Conservation (phyloP, 106 monocot species). For the Apostasia ramifera region DNA sequence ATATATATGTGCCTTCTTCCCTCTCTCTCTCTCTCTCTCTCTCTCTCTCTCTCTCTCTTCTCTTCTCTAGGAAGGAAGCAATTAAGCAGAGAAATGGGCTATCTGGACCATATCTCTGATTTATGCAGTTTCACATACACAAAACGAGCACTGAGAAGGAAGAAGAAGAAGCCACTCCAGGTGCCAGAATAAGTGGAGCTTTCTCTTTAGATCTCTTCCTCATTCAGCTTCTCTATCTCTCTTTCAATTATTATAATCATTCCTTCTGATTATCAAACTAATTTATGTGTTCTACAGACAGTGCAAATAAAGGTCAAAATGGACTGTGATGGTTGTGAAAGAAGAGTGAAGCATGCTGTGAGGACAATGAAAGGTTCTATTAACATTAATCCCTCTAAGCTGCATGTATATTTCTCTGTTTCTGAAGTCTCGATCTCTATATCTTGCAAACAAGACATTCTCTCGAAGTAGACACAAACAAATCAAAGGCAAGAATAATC, state of each 20-base stretch:
- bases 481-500: too few species aligned
- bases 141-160: constrained; percentile 16
- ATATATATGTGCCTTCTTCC: too few species aligned
- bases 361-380: constrained; percentile 41
- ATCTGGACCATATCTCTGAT: constrained; percentile 40
- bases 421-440: too few species aligned
- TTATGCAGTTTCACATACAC: constrained; percentile 46
- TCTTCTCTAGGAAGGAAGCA: constrained; percentile 2
- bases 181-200: constrained; percentile 6
- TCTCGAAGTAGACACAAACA: too few species aligned
- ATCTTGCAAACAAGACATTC: too few species aligned
- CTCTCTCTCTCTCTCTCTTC: too few species aligned
- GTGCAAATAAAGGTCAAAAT: constrained; percentile 71
- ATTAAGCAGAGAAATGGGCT: constrained; percentile 30
- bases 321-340: constrained; percentile 82
- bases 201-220: not conserved
- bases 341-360: constrained; percentile 52
- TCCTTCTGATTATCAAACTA: not conserved
- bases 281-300: constrained; percentile 21
- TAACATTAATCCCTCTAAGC: not conserved
- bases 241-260: not conserved
- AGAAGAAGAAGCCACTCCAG: constrained; percentile 54
- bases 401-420: too few species aligned
- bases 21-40: too few species aligned
- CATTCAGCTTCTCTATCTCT: not conserved